Percentiles rank a stretch among this genome's conserved stretches.
These are phyloP conservation scores for Geotrichum bryndzae DNA, from an alignment of 1,139 yeast genomes.

Conservation along the genomic window DNA sequence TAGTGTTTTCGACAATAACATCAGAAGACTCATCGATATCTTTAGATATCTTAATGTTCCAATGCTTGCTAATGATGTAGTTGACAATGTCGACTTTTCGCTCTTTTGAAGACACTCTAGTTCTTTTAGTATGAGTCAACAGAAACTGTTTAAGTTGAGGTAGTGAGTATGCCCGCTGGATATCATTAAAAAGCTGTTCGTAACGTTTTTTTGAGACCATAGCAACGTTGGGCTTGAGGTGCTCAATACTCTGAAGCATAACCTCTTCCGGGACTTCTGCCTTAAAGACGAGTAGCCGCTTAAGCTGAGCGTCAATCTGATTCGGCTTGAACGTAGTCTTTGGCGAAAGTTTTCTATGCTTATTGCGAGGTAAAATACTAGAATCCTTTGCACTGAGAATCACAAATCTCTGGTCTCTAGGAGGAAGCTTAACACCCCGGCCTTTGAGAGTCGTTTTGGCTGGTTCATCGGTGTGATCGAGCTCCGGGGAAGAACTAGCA, in stretches of 20 bases:
- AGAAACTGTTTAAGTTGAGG: constrained; percentile 33
- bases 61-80: constrained; percentile 37
- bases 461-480: background rate
- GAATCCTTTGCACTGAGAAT: constrained; percentile 29
- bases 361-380: constrained; percentile 24
- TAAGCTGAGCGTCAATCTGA: constrained; percentile 27
- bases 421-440: constrained; percentile 17
- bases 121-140: constrained; percentile 15
- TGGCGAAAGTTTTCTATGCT: constrained; percentile 16
- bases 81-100: constrained; percentile 24
- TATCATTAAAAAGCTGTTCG: constrained; percentile 30
- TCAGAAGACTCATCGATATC: constrained; percentile 39
- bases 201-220: constrained; percentile 32
- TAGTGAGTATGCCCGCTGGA: constrained; percentile 32
- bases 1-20: constrained; percentile 37
- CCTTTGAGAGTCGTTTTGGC: background rate
- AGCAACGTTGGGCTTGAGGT: constrained; percentile 31
- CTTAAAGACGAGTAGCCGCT: constrained; percentile 34
- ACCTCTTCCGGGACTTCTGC: constrained; percentile 29
- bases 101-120: constrained; percentile 7
- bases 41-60: constrained; percentile 39
- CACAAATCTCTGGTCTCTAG: constrained; percentile 22
- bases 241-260: constrained; percentile 32
- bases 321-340: constrained; percentile 19
- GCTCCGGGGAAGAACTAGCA: background rate